A percentile compares a stretch with the other conserved stretches of the same genome.
These are phyloP conservation scores for Alternaria hordeiaustralica DNA, from an alignment of 2,329 filamentous ascomycete species.

Conservation along the genomic window DNA sequence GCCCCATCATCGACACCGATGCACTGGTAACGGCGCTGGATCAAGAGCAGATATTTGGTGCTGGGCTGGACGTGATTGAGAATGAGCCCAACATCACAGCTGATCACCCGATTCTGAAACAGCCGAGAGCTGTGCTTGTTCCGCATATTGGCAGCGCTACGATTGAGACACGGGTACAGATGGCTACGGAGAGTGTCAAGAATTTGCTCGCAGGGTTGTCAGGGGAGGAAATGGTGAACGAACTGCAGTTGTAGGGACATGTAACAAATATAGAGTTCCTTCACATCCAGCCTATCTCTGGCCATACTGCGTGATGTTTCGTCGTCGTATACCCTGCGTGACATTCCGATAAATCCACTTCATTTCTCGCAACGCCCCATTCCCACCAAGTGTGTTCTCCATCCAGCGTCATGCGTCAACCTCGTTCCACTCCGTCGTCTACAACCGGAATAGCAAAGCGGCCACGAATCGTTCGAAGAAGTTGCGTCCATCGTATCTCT, in stretches of 20 bases:
- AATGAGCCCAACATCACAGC: conserved; percentile 57
- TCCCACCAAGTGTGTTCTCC: neutral
- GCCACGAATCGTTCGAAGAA: conserved; percentile 3
- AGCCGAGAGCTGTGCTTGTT: conserved; percentile 59
- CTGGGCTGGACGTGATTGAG: conserved; percentile 64
- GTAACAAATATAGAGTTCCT: no score
- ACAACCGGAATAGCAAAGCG: neutral
- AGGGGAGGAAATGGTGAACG: conserved; percentile 39
- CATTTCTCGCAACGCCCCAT: neutral
- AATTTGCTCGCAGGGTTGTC: conserved; percentile 54
- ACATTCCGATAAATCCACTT: fast-evolving
- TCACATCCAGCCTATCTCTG: neutral
- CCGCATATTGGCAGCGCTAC: conserved; percentile 66
- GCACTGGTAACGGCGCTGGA: conserved; percentile 60
- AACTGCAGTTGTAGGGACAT: conserved; percentile 25
- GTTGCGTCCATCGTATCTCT: neutral
- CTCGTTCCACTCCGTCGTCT: neutral
- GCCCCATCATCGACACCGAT: conserved; percentile 62
- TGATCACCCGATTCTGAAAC: conserved; percentile 56
- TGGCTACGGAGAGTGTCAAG: conserved; percentile 63
- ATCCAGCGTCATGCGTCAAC: neutral
- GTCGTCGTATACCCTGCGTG: fast-evolving
- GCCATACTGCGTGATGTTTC: neutral
- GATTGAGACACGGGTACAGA: conserved; percentile 63
- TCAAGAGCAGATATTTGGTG: conserved; percentile 58